phyloP scores from a whole-genome alignment of 768 basidiomycete genomes.

The Mycena sanguinolenta region DNA sequence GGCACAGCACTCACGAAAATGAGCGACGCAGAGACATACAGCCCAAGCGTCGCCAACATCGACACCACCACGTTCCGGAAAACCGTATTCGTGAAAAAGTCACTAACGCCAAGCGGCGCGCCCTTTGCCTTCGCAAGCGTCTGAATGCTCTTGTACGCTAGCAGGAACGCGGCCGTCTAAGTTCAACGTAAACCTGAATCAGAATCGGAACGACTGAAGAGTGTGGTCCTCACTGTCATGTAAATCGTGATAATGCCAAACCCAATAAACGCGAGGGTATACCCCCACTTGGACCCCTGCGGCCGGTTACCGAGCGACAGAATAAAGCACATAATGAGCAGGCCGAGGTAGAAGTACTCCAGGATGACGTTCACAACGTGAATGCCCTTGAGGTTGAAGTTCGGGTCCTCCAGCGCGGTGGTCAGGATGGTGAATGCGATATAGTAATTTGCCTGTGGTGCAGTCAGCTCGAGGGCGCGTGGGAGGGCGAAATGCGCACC shows the following conservation, averaged over 20 bases:
- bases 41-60: constrained; percentile 86
- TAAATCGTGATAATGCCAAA: constrained; percentile 95
- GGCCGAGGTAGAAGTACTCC: constrained; percentile 89
- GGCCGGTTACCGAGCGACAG: constrained; percentile 92
- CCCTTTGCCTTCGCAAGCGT: constrained; percentile 62
- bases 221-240: constrained; percentile 79
- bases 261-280: constrained; percentile 86
- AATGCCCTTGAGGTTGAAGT: constrained; percentile 72
- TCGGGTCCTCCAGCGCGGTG: constrained; percentile 76
- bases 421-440: constrained; percentile 89
- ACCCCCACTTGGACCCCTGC: constrained; percentile 90
- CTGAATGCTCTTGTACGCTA: constrained; percentile 86
- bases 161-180: constrained; percentile 81
- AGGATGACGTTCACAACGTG: constrained; percentile 82
- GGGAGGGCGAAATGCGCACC: constrained; percentile 54
- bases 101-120: constrained; percentile 62
- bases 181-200: neutral
- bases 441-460: constrained; percentile 84
- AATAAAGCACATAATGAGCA: constrained; percentile 90
- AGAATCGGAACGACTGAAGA: neutral
- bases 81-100: constrained; percentile 82
- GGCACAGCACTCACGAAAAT: constrained; percentile 75
- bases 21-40: constrained; percentile 87
- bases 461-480: neutral
- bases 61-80: constrained; percentile 92